phyloP scores from a whole-genome alignment of 139 green algal genomes.

The Gonium pectorale region DNA sequence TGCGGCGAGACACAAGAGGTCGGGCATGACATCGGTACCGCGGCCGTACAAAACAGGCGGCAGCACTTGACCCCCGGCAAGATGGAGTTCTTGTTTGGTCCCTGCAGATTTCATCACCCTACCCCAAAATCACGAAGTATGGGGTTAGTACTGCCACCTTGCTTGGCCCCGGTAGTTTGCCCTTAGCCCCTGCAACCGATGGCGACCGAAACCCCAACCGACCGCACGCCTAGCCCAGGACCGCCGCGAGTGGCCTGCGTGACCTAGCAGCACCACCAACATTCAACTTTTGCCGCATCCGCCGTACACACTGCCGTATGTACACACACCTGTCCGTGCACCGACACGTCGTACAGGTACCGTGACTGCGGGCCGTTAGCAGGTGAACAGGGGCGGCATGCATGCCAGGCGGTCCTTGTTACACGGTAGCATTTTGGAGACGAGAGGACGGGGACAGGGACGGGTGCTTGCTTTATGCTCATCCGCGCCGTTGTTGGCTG shows the following conservation, averaged over 20 bases:
- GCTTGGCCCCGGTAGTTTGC: neutral
- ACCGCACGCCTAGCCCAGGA: neutral
- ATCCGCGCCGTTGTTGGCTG: neutral
- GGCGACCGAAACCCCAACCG: neutral
- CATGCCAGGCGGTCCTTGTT: neutral
- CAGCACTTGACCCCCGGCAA: too few species aligned
- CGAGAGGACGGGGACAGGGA: neutral
- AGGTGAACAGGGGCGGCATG: too few species aligned
- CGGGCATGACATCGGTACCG: neutral
- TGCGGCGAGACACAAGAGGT: neutral
- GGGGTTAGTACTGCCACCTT: too few species aligned
- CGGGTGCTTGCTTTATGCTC: neutral
- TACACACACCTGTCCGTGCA: neutral
- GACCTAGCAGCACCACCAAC: neutral
- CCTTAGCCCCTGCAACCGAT: neutral
- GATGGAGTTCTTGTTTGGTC: neutral
- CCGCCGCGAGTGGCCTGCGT: neutral
- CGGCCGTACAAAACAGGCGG: too few species aligned
- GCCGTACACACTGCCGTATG: too few species aligned
- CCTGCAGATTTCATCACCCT: neutral
- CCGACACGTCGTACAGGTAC: slow-evolving; percentile 5
- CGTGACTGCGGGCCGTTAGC: neutral
- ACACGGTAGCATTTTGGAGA: too few species aligned
- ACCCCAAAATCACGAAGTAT: too few species aligned
- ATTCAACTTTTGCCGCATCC: too few species aligned